phyloP scores from a whole-genome alignment of 2,329 filamentous ascomycete genomes.

The Stagonosporopsis vannaccii region DNA sequence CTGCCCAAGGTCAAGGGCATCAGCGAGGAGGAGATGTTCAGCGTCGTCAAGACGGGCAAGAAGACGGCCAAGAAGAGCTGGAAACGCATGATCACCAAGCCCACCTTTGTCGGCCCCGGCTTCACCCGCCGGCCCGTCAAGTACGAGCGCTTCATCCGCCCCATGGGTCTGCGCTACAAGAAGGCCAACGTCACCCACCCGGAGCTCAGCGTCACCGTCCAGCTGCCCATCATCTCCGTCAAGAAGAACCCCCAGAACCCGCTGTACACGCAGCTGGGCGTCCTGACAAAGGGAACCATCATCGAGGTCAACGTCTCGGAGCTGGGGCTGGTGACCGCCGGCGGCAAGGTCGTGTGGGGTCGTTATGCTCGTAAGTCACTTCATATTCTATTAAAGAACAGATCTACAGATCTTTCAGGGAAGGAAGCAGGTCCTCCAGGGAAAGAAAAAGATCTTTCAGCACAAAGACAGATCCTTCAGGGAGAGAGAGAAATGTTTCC shows the following conservation, averaged over 20 bases:
- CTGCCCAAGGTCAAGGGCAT: slow-evolving; percentile 94
- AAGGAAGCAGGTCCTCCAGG: too few relatives aligned
- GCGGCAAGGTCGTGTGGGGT: slow-evolving; percentile 72
- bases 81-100: slow-evolving; percentile 80
- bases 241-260: slow-evolving; percentile 91
- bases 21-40: slow-evolving; percentile 94
- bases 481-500: too few relatives aligned
- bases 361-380: slow-evolving; percentile 43
- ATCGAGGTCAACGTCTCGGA: slow-evolving; percentile 95
- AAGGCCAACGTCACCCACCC: slow-evolving; percentile 78
- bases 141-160: slow-evolving; percentile 57
- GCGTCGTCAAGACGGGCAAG: slow-evolving; percentile 86
- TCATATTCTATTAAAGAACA: too few relatives aligned
- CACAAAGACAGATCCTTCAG: too few relatives aligned
- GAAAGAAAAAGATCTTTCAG: too few relatives aligned
- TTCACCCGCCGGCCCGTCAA: slow-evolving; percentile 91
- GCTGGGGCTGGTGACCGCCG: slow-evolving; percentile 86
- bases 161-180: slow-evolving; percentile 77
- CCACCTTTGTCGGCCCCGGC: slow-evolving; percentile 88
- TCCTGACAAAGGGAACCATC: slow-evolving; percentile 64
- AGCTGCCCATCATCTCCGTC: slow-evolving; percentile 70
- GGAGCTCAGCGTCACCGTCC: slow-evolving; percentile 84
- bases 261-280: slow-evolving; percentile 89
- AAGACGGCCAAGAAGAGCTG: slow-evolving; percentile 86
- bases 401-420: too few relatives aligned